Evolutionary conservation across 768 basidiomycete species (phyloP).

Genomic region (Leccinum truebloodii): DNA sequence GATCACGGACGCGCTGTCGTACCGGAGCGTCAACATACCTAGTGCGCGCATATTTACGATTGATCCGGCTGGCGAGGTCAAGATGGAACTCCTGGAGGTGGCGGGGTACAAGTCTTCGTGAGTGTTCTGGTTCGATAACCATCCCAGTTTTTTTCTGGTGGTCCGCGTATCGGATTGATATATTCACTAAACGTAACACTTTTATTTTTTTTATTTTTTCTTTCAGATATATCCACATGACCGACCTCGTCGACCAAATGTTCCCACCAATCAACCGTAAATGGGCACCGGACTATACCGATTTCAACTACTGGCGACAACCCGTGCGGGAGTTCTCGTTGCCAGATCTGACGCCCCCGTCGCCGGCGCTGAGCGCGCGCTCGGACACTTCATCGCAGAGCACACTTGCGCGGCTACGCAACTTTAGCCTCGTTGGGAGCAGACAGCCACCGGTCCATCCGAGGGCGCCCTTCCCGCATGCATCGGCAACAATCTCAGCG

Average conservation of each 20-base stretch:
- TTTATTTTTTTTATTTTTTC: background rate
- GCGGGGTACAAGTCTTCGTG: slow-evolving; percentile 97
- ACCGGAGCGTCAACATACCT: slow-evolving; percentile 92
- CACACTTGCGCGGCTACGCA: slow-evolving; percentile 69
- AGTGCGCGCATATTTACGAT: slow-evolving; percentile 97
- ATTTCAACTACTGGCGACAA: slow-evolving; percentile 95
- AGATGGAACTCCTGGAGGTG: slow-evolving; percentile 94
- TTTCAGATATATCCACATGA: slow-evolving; percentile 93
- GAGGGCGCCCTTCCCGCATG: slow-evolving; percentile 33
- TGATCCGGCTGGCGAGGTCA: slow-evolving; percentile 91
- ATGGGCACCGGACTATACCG: slow-evolving; percentile 88
- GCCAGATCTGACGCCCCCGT: slow-evolving; percentile 83
- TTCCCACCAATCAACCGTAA: slow-evolving; percentile 95
- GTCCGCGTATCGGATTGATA: background rate
- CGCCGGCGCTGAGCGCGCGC: slow-evolving; percentile 90
- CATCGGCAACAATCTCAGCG: background rate
- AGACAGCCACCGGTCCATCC: slow-evolving; percentile 34
- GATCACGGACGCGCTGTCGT: slow-evolving; percentile 98
- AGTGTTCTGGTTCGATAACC: slow-evolving; percentile 29
- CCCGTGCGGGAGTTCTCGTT: slow-evolving; percentile 77
- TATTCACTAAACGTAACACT: background rate
- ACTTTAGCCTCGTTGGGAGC: slow-evolving; percentile 72
- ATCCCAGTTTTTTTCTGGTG: background rate
- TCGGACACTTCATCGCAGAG: slow-evolving; percentile 83
- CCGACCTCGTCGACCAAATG: slow-evolving; percentile 99